These are phyloP conservation scores for Pichia sp. DNA, from an alignment of 1,139 yeast genomes.

Conservation along the genomic window DNA sequence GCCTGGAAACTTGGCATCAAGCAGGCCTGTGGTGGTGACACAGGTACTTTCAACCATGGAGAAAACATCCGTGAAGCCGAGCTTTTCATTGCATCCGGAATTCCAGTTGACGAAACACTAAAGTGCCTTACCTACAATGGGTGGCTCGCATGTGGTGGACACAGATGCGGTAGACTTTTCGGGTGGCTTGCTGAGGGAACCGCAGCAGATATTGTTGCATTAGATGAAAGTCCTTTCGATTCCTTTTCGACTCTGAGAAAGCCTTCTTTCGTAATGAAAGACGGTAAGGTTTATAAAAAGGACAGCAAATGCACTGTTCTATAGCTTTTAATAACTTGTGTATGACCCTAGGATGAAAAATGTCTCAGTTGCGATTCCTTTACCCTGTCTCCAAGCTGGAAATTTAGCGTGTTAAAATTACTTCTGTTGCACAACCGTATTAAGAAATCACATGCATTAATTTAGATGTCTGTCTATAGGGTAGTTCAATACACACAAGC, in stretches of 20 bases:
- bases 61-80: slow-evolving; percentile 28
- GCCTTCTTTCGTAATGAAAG: slow-evolving; percentile 27
- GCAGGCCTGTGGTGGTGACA: slow-evolving; percentile 29
- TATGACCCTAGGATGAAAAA: too few relatives aligned
- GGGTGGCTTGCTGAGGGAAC: slow-evolving; percentile 25
- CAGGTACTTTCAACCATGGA: slow-evolving; percentile 29
- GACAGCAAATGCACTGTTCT: slow-evolving; percentile 31
- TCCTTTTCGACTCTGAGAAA: slow-evolving; percentile 17
- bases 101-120: slow-evolving; percentile 23
- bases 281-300: slow-evolving; percentile 24
- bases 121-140: slow-evolving; percentile 24
- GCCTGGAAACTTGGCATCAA: slow-evolving; percentile 25
- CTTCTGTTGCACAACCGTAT: too few relatives aligned
- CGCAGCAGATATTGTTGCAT: slow-evolving; percentile 27
- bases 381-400: too few relatives aligned
- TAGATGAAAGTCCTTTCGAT: slow-evolving; percentile 22
- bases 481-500: too few relatives aligned
- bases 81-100: slow-evolving; percentile 24
- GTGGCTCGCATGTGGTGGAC: slow-evolving; percentile 29
- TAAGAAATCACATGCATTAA: too few relatives aligned
- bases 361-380: too few relatives aligned
- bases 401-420: too few relatives aligned
- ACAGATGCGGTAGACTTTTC: slow-evolving; percentile 24
- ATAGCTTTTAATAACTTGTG: too few relatives aligned
- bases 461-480: too few relatives aligned